Base-by-base conservation (phyloP, 257 asterid species). In the Solanum chilense region DNA sequence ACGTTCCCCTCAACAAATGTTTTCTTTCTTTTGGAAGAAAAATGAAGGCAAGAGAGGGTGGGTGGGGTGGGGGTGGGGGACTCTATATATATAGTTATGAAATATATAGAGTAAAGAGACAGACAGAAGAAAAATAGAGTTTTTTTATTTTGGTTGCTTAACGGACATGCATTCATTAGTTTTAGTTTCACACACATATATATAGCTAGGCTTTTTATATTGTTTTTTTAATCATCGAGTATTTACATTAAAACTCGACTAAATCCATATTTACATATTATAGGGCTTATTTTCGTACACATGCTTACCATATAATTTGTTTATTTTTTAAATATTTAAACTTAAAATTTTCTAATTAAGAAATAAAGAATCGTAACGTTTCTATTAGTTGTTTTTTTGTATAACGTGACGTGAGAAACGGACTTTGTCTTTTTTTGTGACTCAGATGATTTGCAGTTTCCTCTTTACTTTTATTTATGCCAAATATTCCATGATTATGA, bases 1-100 rank as follows among this genome's bases (percentile, higher is more conserved):
- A 62, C 93, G 88, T 86, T 77, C 93, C 92, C 91, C 93, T 90
- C 91, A 91, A 91, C 91, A 60, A 62, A 84, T 66, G 42, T 42
- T 84, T 44, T 27, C 14, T 73, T 42, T 45, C 27, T 18, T 41
- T 47, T 47, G 20, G 4, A 49, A 31, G 29, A 49, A 49, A 27
- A 49, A 78, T 78, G 33, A 16, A 4, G 44, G 81, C 18, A 1
- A 44, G 18, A 5, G 18, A 15, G 56, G 58, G 18, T 2, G 6
- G 16, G 6, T 16, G 20, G 16, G 16, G 16, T 15, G n/a, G 52
- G 52, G 21, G 10, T 3, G 5, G 33, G 11, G 60, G 7, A 75
- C 49, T 9, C 10, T 5, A 47, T 8, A 23, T 60, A 60, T 60
- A 58, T 41, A 42, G 23, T n/a, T 33, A 13, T 31, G 77, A 58